These are phyloP conservation scores for Lojkania enalia DNA, from an alignment of 2,329 filamentous ascomycete genomes.

Conservation along the genomic window DNA sequence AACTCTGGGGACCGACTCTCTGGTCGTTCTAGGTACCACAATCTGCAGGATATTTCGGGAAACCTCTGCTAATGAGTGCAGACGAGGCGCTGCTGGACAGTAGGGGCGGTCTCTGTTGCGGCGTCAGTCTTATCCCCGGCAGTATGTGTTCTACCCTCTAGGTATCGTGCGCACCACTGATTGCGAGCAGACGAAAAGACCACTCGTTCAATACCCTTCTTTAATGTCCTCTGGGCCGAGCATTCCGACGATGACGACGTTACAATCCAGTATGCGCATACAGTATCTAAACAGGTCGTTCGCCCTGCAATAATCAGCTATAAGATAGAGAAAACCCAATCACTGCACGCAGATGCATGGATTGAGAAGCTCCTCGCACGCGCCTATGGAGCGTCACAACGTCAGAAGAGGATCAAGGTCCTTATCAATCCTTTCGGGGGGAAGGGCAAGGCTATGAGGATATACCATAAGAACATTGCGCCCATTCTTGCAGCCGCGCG, in stretches of 20 bases:
- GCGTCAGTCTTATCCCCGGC: constrained; percentile 51
- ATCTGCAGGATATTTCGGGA: constrained; percentile 6
- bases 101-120: constrained; percentile 58
- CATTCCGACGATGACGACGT: constrained; percentile 61
- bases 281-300: constrained; percentile 60
- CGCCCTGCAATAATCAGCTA: constrained; percentile 66
- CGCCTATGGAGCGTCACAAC: constrained; percentile 71
- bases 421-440: constrained; percentile 91
- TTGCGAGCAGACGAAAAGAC: constrained; percentile 47
- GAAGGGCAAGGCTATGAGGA: constrained; percentile 72
- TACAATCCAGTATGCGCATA: constrained; percentile 71
- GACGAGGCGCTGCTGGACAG: constrained; percentile 59
- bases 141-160: constrained; percentile 41
- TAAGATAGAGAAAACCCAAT: constrained; percentile 57
- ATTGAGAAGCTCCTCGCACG: constrained; percentile 65
- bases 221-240: constrained; percentile 83
- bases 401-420: constrained; percentile 78
- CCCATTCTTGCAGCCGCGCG: constrained; percentile 82
- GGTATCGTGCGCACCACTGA: constrained; percentile 15
- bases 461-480: constrained; percentile 74
- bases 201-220: constrained; percentile 69
- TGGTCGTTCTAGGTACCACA: constrained; percentile 60
- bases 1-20: constrained; percentile 62
- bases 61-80: constrained; percentile 26
- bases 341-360: constrained; percentile 62